phyloP scores from a whole-genome alignment of 345 rosid species.

The Diplotaxis tenuifolia region DNA sequence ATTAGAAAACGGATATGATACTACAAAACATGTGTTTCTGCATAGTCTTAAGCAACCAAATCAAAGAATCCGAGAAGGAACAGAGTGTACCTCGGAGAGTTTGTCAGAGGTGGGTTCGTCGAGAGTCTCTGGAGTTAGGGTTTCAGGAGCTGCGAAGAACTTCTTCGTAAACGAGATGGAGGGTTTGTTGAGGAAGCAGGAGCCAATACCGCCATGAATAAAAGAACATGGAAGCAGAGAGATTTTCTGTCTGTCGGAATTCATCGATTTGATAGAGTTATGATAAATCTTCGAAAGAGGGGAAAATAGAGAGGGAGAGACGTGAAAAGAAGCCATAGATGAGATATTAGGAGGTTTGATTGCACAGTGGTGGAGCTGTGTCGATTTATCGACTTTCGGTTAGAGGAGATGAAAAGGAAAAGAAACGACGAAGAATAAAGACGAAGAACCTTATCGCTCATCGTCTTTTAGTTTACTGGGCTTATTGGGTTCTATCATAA shows the following conservation, averaged over 20 bases:
- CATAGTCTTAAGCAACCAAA: not conserved
- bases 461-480: no score
- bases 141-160: slow-evolving; percentile 65
- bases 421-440: no score
- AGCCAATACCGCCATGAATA: slow-evolving; percentile 25
- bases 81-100: slow-evolving; percentile 41
- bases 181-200: slow-evolving; percentile 37
- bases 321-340: no score
- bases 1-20: not conserved
- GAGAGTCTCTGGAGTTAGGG: slow-evolving; percentile 45
- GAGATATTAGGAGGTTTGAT: no score
- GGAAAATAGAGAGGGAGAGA: no score
- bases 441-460: no score
- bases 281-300: no score
- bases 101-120: slow-evolving; percentile 45
- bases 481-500: no score
- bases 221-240: slow-evolving; percentile 38
- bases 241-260: slow-evolving; percentile 42
- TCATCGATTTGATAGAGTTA: no score
- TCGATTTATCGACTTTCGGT: no score
- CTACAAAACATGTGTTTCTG: not conserved
- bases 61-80: not conserved
- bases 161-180: slow-evolving; percentile 40
- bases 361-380: no score
- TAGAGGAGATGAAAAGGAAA: no score